A percentile compares a stretch with the other conserved stretches of the same genome.
Conservation (phyloP, 768 basidiomycete species). For the Boletus sp. region DNA sequence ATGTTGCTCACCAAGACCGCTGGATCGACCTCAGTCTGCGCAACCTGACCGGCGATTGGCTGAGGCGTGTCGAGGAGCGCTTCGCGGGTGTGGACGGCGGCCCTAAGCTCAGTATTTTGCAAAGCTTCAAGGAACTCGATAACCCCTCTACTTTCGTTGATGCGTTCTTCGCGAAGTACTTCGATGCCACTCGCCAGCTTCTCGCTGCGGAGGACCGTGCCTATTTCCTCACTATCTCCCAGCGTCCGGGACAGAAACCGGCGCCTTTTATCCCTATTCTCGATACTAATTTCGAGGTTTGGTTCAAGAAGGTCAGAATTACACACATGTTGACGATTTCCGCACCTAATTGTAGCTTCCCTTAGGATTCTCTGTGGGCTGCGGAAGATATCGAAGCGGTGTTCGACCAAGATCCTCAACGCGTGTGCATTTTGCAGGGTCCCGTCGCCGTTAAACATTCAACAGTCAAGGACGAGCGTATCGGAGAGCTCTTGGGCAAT, state of each 20-base stretch:
- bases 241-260: slow-evolving; percentile 96
- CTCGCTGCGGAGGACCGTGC: slow-evolving; percentile 92
- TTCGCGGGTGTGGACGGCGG: slow-evolving; percentile 88
- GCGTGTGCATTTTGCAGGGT: slow-evolving; percentile 96
- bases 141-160: slow-evolving; percentile 76
- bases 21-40: slow-evolving; percentile 93
- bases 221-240: slow-evolving; percentile 93
- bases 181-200: slow-evolving; percentile 78
- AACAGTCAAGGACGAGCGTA: slow-evolving; percentile 86
- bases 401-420: slow-evolving; percentile 97
- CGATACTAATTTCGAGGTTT: slow-evolving; percentile 91
- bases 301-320: slow-evolving; percentile 93
- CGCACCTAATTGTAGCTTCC: slow-evolving; percentile 9
- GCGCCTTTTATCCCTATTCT: slow-evolving; percentile 97
- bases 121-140: slow-evolving; percentile 82
- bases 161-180: slow-evolving; percentile 83
- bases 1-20: slow-evolving; percentile 83
- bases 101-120: slow-evolving; percentile 78
- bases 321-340: neutral
- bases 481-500: slow-evolving; percentile 88
- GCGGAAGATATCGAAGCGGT: slow-evolving; percentile 98
- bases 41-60: slow-evolving; percentile 95
- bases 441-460: slow-evolving; percentile 93
- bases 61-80: slow-evolving; percentile 92
- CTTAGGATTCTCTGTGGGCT: slow-evolving; percentile 93